Percentiles rank a stretch among this genome's conserved stretches.
Conservation (phyloP, 2,329 filamentous ascomycete genomes). For the Phialocephala subalpina region DNA sequence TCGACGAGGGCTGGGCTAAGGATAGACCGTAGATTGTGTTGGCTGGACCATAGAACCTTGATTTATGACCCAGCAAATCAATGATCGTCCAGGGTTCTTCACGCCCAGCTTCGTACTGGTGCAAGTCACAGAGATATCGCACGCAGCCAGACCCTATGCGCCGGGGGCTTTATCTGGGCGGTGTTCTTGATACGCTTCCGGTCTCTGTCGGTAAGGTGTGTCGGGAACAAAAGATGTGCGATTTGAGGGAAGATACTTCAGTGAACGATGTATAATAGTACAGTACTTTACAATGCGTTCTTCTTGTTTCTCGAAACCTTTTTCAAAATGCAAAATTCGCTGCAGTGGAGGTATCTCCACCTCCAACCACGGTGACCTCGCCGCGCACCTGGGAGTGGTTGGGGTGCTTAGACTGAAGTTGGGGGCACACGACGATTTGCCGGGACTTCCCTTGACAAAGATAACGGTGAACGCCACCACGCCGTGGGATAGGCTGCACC, state of each 20-base stretch:
- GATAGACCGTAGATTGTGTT: neutral
- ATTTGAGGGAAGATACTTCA: neutral
- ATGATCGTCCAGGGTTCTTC: constrained; percentile 16
- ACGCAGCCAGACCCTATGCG: neutral
- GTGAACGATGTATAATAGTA: neutral
- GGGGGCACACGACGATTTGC: constrained; percentile 13
- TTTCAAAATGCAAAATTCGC: too few species aligned
- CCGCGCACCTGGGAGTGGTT: neutral
- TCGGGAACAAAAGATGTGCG: neutral
- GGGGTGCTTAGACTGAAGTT: neutral
- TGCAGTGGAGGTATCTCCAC: neutral
- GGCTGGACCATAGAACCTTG: constrained; percentile 9
- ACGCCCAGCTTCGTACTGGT: constrained; percentile 6
- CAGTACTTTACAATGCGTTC: too few species aligned
- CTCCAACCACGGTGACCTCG: neutral
- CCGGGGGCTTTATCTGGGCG: neutral
- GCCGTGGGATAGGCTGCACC: neutral
- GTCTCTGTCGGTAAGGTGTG: neutral
- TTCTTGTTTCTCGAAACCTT: too few species aligned
- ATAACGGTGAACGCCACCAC: constrained; percentile 13
- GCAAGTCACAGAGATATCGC: neutral
- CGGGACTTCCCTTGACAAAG: constrained; percentile 4
- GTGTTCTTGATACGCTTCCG: neutral
- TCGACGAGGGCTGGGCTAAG: neutral
- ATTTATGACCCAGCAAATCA: constrained; percentile 27